Base-by-base conservation (phyloP, 2,329 filamentous ascomycete genomes). In the Dothideomycetes sp. region DNA sequence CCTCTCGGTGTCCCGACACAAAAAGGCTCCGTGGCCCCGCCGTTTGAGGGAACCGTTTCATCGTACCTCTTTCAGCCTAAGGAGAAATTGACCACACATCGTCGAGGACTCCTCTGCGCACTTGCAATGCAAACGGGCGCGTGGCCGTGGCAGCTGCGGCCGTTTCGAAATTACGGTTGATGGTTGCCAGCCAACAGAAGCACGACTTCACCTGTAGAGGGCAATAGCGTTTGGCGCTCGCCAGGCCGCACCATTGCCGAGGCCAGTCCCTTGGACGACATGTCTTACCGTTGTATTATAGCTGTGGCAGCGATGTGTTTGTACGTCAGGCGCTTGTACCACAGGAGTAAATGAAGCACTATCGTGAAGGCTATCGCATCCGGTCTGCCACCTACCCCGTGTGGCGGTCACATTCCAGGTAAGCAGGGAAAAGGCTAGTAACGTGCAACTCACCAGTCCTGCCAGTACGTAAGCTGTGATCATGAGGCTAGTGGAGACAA, bases 121-220 rank as follows among this genome's bases (percentile, higher is more conserved):
- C 22, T 27, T 27, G 22, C 22, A 7, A 27, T 27, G n/a, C 22
- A 12, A 41, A 41, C 39, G 34, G 39, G 39, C 39, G 39, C 39
- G 34, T 41, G 39, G 39, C 29, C 39, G 34, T 36, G 34, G 29
- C 39, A 41, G 17, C 29, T 41, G n/a, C n/a, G 39, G 19, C 34
- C 39, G 34, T 41, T 41, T 41, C 39, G 36, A 41, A 41, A 37
- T 41, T 41, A 33, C 39, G 37, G 33, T 34, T 33, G 39, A 30
- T 33, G 33, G 34, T 31, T 24, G 34, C 39, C 39, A 41, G 39
- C 39, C 39, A 41, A 41, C 39, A 32, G 39, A 22, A 41, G 11
- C 8, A 33, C 39, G 39, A 36, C 34, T 41, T 41, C 24, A 34
- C 34, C 27, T 33, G 37, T n/a, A 22, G 22, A n/a, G 33, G 34